Evolutionary conservation across 805 yeast species (phyloP).

Genomic region (Ogataea ganodermae): DNA sequence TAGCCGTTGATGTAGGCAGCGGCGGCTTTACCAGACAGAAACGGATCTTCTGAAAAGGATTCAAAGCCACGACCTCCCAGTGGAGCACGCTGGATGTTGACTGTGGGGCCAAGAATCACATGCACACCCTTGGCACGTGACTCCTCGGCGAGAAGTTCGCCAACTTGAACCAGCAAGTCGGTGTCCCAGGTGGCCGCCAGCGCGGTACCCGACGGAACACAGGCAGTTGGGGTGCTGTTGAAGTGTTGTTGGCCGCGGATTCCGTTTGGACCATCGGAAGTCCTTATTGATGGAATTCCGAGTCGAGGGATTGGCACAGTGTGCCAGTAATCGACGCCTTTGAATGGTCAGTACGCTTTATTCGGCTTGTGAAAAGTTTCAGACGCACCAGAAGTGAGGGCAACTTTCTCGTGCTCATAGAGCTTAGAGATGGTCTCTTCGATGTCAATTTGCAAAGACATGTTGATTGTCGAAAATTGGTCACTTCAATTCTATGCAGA

Average conservation of each 20-base stretch:
- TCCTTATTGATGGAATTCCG: constrained; percentile 38
- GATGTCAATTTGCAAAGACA: constrained; percentile 6
- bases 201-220: constrained; percentile 50
- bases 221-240: constrained; percentile 43
- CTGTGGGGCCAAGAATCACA: constrained; percentile 38
- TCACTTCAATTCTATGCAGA: too few relatives aligned
- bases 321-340: constrained; percentile 42
- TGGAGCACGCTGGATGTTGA: constrained; percentile 46
- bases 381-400: constrained; percentile 11
- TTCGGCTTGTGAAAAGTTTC: neutral
- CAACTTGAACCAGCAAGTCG: constrained; percentile 40
- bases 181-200: constrained; percentile 47
- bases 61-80: constrained; percentile 62
- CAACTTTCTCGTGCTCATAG: constrained; percentile 7
- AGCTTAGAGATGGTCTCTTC: constrained; percentile 7
- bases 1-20: constrained; percentile 55
- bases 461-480: neutral
- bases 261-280: constrained; percentile 51
- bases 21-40: constrained; percentile 46
- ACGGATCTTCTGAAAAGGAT: constrained; percentile 63
- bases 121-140: constrained; percentile 47
- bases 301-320: constrained; percentile 37
- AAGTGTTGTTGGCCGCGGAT: constrained; percentile 46
- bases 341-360: constrained; percentile 5
- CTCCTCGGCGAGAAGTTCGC: constrained; percentile 45